A percentile compares a stretch with the other conserved stretches of the same genome.
Evolutionary conservation across 208 protist species (phyloP).

Genomic region (Trypanosoma lewisi): DNA sequence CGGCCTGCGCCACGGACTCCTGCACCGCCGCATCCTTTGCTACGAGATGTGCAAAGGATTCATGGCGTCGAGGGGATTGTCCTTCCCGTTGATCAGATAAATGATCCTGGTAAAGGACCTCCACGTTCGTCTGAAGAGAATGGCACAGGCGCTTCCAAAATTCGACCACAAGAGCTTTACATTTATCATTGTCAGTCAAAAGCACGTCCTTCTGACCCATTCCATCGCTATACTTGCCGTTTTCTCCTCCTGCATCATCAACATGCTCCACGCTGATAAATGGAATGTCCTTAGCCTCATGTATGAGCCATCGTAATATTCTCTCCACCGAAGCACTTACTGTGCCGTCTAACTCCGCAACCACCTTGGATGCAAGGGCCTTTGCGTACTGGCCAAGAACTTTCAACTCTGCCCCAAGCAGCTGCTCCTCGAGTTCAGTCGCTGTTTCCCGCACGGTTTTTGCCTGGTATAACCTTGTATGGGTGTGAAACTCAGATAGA

Average conservation of each 20-base stretch:
- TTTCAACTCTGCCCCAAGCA: conserved; percentile 46
- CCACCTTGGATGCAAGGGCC: conserved; percentile 46
- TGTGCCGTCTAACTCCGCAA: conserved; percentile 43
- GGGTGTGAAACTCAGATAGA: conserved; percentile 38
- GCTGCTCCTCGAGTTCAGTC: conserved; percentile 49
- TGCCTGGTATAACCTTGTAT: conserved; percentile 70
- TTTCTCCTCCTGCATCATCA: not conserved
- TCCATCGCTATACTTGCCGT: conserved; percentile 1
- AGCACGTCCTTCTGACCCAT: not conserved
- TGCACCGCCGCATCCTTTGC: conserved; percentile 55
- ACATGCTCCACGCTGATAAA: conserved; percentile 25
- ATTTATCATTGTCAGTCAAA: conserved; percentile 49
- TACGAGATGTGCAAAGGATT: conserved; percentile 49
- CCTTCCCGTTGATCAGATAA: conserved; percentile 8
- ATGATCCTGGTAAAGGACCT: conserved; percentile 36
- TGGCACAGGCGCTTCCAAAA: conserved; percentile 66
- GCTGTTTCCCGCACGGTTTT: conserved; percentile 40
- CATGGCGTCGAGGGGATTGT: conserved; percentile 34
- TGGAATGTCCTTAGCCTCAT: conserved; percentile 52
- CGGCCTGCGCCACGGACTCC: conserved; percentile 41
- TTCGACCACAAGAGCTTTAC: conserved; percentile 38
- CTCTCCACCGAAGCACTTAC: conserved; percentile 55
- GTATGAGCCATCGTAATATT: conserved; percentile 43
- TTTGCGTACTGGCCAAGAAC: conserved; percentile 57
- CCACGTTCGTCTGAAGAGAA: conserved; percentile 25